Evolutionary conservation across 2,329 filamentous ascomycete genomes (phyloP).

Genomic region (Apiospora saccharicola): DNA sequence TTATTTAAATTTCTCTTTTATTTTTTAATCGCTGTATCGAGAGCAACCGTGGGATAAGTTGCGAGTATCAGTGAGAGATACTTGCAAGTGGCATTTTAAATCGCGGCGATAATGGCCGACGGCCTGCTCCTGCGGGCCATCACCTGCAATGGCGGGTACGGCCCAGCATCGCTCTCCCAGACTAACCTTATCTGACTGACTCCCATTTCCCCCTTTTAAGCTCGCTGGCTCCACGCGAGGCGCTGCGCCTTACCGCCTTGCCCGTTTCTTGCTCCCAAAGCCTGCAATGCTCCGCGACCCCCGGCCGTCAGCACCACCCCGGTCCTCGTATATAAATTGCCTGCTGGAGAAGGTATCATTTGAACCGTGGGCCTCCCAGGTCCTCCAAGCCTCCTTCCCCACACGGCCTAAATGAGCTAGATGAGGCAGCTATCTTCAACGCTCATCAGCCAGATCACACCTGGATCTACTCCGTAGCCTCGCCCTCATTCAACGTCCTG

Average conservation of each 20-base stretch:
- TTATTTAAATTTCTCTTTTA: no score
- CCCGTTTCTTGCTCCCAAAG: not conserved
- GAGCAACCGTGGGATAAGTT: no score
- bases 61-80: no score
- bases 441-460: constrained; percentile 1
- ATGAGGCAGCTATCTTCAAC: constrained; percentile 16
- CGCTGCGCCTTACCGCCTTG: constrained; percentile 16
- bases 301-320: constrained; percentile 5
- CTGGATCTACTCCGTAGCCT: not conserved
- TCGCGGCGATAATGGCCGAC: not conserved
- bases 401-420: constrained; percentile 21
- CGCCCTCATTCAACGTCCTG: constrained; percentile 4
- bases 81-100: no score
- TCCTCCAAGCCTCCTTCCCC: constrained; percentile 24
- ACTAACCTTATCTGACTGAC: constrained; percentile 9
- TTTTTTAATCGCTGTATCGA: no score
- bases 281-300: not conserved
- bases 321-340: constrained; percentile 21
- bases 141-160: no score
- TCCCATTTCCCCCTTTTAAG: constrained; percentile 21
- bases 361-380: not conserved
- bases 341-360: constrained; percentile 5
- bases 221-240: not conserved
- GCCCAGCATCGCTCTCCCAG: not conserved
- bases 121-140: no score